Base-by-base conservation (phyloP, 116 monocot genomes). In the Dioscorea cayenensis region DNA sequence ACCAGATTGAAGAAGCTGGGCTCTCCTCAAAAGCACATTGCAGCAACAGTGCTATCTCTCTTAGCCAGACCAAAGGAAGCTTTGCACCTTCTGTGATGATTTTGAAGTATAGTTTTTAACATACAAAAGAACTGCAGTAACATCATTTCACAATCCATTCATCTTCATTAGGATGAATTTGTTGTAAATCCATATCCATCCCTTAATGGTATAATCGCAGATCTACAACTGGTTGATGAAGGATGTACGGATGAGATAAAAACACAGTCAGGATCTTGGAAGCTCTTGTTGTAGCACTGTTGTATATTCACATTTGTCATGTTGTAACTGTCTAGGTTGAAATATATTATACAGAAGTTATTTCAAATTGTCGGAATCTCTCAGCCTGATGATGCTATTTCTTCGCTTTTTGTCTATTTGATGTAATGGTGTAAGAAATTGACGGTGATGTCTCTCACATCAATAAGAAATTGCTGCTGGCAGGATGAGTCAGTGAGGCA, bases 1-100 rank as follows among this genome's bases (percentile, higher is more conserved):
- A 91, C 76, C 95, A 95, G 76, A 83, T 91, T 6, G 87, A 89
- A 66, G 89, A 83, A 73, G 95, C 95, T 0, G 95, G 95, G 6
- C 76, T 95, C 20, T 87, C 95, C 7, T 75, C 86, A 0, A 79
- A n/a, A 73, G 65, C 91, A 95, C 43, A 75, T 95, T 14, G 83
- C 80, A 14, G 86, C 79, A 4, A 95, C 86, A 1, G 95, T 87
- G 58, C 72, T 95, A 17, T 81, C 82, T 14, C 86, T 95, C 21
- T 22, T 91, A 43, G 95, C 89, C 35, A 91, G 79, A 77, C 71
- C 76, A 51, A 77, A 84, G 52, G 89, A 95, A 65, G 91, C 91
- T 14, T 48, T 94, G 68, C 91, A 84, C 25, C 17, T 83, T 20
- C 74, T 72, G 32, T 86, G 72, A 84, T 36, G 38, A 16, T 55